Percentiles rank a stretch among this genome's conserved stretches.
Evolutionary conservation across 306 rosid species (phyloP).

Genomic region (Rosa rugosa): DNA sequence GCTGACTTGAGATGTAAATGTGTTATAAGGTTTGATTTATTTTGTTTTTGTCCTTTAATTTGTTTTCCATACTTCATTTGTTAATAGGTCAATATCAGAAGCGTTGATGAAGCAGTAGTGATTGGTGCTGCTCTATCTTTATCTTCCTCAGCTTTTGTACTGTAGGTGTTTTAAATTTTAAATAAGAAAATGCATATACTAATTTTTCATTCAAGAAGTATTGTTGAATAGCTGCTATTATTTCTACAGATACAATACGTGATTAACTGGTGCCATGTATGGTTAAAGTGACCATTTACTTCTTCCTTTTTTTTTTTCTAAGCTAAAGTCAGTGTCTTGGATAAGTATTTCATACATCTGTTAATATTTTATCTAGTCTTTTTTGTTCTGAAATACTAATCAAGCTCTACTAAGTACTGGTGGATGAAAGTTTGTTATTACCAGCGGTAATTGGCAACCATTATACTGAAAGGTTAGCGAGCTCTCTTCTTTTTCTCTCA

Average conservation of each 20-base stretch:
- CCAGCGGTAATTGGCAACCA: neutral
- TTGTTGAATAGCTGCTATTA: neutral
- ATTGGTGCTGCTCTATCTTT: conserved; percentile 98
- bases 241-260: neutral
- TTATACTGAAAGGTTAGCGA: too few relatives aligned
- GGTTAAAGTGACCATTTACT: neutral
- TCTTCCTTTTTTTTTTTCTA: neutral
- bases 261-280: neutral
- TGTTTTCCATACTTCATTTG: neutral
- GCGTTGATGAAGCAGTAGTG: conserved; percentile 93
- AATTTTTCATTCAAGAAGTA: neutral
- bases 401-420: neutral
- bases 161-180: conserved; percentile 64
- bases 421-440: neutral
- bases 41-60: conserved; percentile 1
- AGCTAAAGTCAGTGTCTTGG: neutral
- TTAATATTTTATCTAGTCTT: neutral
- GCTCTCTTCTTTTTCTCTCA: too few relatives aligned
- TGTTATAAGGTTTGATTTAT: neutral
- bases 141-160: conserved; percentile 97
- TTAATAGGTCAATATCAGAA: conserved; percentile 91
- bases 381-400: neutral
- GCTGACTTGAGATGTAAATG: neutral
- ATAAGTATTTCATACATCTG: neutral
- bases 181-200: conserved; percentile 4